These are phyloP conservation scores for Trichoderma sp. DNA, from an alignment of 2,329 filamentous ascomycete species.

Conservation along the genomic window DNA sequence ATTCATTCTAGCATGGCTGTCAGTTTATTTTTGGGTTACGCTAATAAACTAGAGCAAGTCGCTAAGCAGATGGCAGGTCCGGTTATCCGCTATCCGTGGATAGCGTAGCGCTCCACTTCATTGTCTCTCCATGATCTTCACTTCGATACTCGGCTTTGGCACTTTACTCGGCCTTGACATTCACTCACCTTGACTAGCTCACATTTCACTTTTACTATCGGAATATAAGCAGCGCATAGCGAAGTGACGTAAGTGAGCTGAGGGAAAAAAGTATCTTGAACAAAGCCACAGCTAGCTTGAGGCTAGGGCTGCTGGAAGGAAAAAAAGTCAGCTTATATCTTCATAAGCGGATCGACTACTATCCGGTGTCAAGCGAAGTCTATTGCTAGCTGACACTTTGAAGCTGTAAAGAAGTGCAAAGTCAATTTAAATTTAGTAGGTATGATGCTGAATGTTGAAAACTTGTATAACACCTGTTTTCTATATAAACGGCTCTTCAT, in stretches of 20 bases:
- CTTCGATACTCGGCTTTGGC: neutral
- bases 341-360: conserved; percentile 3
- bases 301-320: neutral
- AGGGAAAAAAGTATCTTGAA: neutral
- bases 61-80: neutral
- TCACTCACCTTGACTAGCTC: neutral
- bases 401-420: neutral
- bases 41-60: neutral
- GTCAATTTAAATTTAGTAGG: neutral
- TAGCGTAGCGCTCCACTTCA: neutral
- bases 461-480: neutral
- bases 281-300: conserved; percentile 12
- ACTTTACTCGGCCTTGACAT: neutral
- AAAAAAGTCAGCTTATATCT: conserved; percentile 12
- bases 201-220: neutral
- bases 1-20: neutral
- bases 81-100: neutral
- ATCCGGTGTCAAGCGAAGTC: neutral
- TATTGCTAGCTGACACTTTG: conserved; percentile 1
- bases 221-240: neutral
- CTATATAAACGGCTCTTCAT: conserved; percentile 22
- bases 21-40: neutral
- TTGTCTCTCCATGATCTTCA: neutral
- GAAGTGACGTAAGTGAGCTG: neutral
- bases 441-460: neutral